Evolutionary conservation across 176 grass and related monocot genomes (phyloP), one percentile per base, ranked within the genome.

Genomic region (sorghum (Sorghum bicolor)): DNA sequence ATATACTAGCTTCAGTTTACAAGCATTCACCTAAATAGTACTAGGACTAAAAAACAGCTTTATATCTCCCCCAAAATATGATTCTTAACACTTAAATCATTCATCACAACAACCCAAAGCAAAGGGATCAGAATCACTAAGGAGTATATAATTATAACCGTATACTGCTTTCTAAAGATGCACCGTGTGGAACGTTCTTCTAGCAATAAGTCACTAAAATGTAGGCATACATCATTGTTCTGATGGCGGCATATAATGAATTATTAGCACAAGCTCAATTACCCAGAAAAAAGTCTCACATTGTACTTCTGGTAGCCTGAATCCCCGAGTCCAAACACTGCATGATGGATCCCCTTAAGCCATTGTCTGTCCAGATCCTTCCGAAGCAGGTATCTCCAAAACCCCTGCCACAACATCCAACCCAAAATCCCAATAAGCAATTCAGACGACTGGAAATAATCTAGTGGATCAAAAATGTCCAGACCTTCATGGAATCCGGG

Each of bases 281-380:
- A 36, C 9, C 16, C 22, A 44, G 14, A 22, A 15, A 48, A 67
- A 64, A 50, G 8, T 16, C 84, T 92, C 70, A 95, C 96, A 81
- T 95, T 98, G 85, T 98, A 98, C 85, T 98, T 98, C 76, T 93
- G 96, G 85, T 95, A 98, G 7, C 96, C 93, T n/a, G 96, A 98
- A 86, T 98, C 96, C 4, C 93, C 89, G 10, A 98, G 84, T 20
- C 96, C 96, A 86, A 98, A 95, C 29, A 98, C 96, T 15, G 96
- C 89, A 83, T 92, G 88, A 19, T 44, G 74, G 74, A 95, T 39
- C 8, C 89, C 93, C 74, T 87, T 39, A 22, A 98, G 83, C 96
- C 93, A 98, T 72, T 70, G 65, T 13, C 50, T 63, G 22, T 83
- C 61, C 48, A 98, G 77, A 81, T 93, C 85, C 79, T 88, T 93